A percentile compares a stretch with the other conserved stretches of the same genome.
These are phyloP conservation scores for Polyporus tsugae DNA, from an alignment of 1,284 basidiomycete species.

Conservation along the genomic window DNA sequence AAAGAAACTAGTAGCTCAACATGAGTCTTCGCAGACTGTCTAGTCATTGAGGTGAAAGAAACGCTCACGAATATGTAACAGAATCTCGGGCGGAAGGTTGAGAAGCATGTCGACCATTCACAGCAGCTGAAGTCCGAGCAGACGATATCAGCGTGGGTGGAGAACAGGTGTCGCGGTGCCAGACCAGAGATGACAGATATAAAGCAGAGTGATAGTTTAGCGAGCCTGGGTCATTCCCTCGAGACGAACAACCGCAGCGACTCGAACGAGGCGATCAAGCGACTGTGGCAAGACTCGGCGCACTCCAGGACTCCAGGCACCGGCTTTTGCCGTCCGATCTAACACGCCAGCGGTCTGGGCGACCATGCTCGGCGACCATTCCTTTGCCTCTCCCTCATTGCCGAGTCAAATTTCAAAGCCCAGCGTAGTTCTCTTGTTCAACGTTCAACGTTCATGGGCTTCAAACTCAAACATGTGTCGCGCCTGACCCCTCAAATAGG, in stretches of 20 bases:
- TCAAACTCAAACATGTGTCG: no score
- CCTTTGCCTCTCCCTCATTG: no score
- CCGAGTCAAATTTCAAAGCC: no score
- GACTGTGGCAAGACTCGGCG: background rate
- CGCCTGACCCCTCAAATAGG: background rate
- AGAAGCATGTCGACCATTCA: conserved; percentile 23
- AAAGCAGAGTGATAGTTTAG: conserved; percentile 6
- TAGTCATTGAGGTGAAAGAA: background rate
- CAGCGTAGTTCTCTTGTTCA: no score
- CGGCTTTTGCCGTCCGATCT: background rate
- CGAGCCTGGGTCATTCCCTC: conserved; percentile 10
- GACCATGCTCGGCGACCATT: no score
- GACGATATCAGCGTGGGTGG: background rate
- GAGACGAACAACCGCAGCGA: conserved; percentile 26
- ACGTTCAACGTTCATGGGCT: no score
- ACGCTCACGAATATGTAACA: background rate
- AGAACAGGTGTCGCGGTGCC: background rate
- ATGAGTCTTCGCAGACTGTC: background rate
- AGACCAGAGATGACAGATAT: background rate
- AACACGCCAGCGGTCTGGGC: no score
- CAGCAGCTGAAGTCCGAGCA: background rate
- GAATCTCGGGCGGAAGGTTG: conserved; percentile 55
- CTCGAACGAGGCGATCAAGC: conserved; percentile 10
- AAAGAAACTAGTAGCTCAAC: conserved; percentile 60
- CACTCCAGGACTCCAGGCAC: background rate